Conservation (phyloP, 768 basidiomycete genomes). For the Nevesoporus exiguus region DNA sequence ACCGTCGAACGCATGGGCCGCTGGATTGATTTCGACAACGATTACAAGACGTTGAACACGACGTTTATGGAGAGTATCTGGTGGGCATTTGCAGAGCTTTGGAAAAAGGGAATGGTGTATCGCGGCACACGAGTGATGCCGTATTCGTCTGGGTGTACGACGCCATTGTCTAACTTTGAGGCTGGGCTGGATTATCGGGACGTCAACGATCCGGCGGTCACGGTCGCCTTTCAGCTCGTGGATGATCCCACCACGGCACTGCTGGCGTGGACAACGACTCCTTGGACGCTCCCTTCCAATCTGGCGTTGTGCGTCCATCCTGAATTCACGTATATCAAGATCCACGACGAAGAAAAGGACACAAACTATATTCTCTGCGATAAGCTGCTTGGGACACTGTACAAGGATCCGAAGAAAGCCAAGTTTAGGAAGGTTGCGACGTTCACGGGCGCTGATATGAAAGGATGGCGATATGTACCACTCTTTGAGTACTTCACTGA, state of each 20-base stretch:
- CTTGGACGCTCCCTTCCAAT: constrained; percentile 97
- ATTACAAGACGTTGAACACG: constrained; percentile 95
- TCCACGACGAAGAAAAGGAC: constrained; percentile 83
- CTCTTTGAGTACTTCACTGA: constrained; percentile 97
- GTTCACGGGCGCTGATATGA: constrained; percentile 90
- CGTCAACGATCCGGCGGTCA: constrained; percentile 93
- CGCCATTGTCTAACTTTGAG: constrained; percentile 96
- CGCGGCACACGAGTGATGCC: constrained; percentile 95
- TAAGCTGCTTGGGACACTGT: constrained; percentile 76
- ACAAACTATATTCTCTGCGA: constrained; percentile 93
- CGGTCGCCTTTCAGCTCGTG: constrained; percentile 88
- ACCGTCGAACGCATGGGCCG: constrained; percentile 98
- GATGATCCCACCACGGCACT: constrained; percentile 89
- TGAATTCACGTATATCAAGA: constrained; percentile 94
- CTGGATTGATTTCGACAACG: constrained; percentile 99
- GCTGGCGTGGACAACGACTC: constrained; percentile 98
- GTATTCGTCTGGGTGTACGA: constrained; percentile 94
- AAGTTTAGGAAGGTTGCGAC: constrained; percentile 89
- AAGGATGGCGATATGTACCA: constrained; percentile 93
- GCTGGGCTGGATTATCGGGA: constrained; percentile 90
- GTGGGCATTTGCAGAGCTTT: constrained; percentile 98
- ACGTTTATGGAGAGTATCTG: constrained; percentile 97
- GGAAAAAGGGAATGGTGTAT: constrained; percentile 89
- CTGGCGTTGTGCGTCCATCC: constrained; percentile 95
- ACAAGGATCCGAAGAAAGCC: constrained; percentile 96